Percentiles rank a stretch among this genome's conserved stretches.
These are phyloP conservation scores for Zelopaecilomyces penicillatus DNA, from an alignment of 2,329 filamentous ascomycete species.

Conservation along the genomic window DNA sequence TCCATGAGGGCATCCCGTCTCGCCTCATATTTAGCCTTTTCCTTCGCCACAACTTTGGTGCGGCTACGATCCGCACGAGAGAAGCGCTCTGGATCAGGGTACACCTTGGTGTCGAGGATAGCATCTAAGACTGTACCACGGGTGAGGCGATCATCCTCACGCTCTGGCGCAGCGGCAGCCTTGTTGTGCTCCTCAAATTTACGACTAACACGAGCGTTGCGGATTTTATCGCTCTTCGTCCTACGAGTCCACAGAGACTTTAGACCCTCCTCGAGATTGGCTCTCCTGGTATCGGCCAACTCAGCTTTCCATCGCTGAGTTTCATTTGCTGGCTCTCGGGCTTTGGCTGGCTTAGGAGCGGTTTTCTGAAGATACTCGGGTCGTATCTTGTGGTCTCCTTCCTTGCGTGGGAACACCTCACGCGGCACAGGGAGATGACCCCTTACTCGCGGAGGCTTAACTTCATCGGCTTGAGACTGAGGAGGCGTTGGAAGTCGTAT, in stretches of 20 bases:
- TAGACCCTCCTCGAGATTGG: slow-evolving; percentile 65
- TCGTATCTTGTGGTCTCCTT: slow-evolving; percentile 52
- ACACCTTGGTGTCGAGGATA: slow-evolving; percentile 38
- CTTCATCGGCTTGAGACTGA: slow-evolving; percentile 65
- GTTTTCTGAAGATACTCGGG: slow-evolving; percentile 52
- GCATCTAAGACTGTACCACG: slow-evolving; percentile 53
- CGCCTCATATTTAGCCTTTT: slow-evolving; percentile 42
- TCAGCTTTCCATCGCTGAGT: slow-evolving; percentile 56
- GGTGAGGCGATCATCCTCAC: slow-evolving; percentile 70
- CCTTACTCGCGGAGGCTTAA: slow-evolving; percentile 45
- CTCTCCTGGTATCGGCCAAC: slow-evolving; percentile 63
- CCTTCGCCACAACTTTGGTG: slow-evolving; percentile 34
- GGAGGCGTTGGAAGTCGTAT: slow-evolving; percentile 70
- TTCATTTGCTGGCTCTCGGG: slow-evolving; percentile 26
- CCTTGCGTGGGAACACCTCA: slow-evolving; percentile 59
- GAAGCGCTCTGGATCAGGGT: slow-evolving; percentile 56
- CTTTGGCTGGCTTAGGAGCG: slow-evolving; percentile 45
- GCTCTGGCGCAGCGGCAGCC: slow-evolving; percentile 55
- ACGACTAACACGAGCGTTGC: slow-evolving; percentile 30
- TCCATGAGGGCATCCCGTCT: slow-evolving; percentile 69
- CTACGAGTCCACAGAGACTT: slow-evolving; percentile 61
- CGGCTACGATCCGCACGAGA: slow-evolving; percentile 39
- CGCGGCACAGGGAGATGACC: slow-evolving; percentile 79
- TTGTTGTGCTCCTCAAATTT: slow-evolving; percentile 40
- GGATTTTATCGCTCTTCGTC: slow-evolving; percentile 28